Evolutionary conservation across 768 basidiomycete genomes (phyloP).

Genomic region (Lactarius deliciosus): DNA sequence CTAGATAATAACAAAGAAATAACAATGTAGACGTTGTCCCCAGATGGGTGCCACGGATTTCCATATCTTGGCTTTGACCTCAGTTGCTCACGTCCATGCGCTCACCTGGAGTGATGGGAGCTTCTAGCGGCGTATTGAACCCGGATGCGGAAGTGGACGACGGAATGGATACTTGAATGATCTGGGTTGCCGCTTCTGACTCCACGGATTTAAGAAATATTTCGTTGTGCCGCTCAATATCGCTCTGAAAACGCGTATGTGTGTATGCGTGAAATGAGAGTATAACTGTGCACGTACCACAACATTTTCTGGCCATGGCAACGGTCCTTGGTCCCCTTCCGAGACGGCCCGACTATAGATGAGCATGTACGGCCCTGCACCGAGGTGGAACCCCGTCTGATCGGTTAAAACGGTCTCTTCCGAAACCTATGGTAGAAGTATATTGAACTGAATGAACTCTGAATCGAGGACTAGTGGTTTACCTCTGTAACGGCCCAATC

Average conservation of each 20-base stretch:
- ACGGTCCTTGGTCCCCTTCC: constrained; percentile 30
- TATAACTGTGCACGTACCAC: constrained; percentile 31
- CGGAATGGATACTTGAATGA: constrained; percentile 19
- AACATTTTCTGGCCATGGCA: constrained; percentile 36
- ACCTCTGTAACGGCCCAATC: constrained; percentile 71
- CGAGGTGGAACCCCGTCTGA: constrained; percentile 66
- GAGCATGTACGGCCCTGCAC: constrained; percentile 77
- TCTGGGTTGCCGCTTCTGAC: neutral
- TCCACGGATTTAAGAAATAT: constrained; percentile 38
- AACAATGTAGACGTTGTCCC: constrained; percentile 1
- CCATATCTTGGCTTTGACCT: constrained; percentile 1
- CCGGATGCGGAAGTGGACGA: constrained; percentile 27
- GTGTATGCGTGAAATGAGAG: constrained; percentile 9
- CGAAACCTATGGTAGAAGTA: constrained; percentile 50
- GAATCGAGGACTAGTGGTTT: neutral
- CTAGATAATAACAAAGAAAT: constrained; percentile 22
- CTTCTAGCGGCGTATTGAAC: constrained; percentile 25
- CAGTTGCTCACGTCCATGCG: constrained; percentile 27
- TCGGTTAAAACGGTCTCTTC: constrained; percentile 72
- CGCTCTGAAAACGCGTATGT: constrained; percentile 28
- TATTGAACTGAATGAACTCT: neutral
- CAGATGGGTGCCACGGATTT: neutral
- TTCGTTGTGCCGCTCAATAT: constrained; percentile 41
- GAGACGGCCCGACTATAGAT: constrained; percentile 53
- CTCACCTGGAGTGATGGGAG: constrained; percentile 24